Conservation (phyloP, 805 yeast genomes). For the Grigorovia transvaalensis region DNA sequence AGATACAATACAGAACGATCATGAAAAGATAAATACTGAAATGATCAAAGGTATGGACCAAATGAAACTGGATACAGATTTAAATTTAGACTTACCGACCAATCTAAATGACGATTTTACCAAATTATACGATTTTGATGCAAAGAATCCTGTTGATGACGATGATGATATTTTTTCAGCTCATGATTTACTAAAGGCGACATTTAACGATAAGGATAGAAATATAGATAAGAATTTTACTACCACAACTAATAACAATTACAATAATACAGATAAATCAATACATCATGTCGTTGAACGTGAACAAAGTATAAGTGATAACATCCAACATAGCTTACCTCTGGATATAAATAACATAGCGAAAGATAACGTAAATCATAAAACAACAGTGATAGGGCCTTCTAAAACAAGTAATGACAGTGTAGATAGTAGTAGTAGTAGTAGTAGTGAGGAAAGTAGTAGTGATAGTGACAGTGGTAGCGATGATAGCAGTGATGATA, state of each 20-base stretch:
- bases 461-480: neutral
- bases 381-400: no score
- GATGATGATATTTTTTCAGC: slow-evolving; percentile 10
- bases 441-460: neutral
- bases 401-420: no score
- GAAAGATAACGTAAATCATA: neutral
- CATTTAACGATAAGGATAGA: neutral
- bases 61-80: slow-evolving; percentile 4
- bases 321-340: neutral
- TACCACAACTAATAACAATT: neutral
- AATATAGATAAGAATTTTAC: neutral
- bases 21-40: neutral
- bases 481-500: neutral
- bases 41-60: neutral
- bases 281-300: slow-evolving; percentile 6
- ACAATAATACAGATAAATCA: neutral
- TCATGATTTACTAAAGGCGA: slow-evolving; percentile 7
- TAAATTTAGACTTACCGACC: slow-evolving; percentile 19
- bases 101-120: slow-evolving; percentile 22
- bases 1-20: neutral
- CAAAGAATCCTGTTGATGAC: slow-evolving; percentile 25
- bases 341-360: neutral
- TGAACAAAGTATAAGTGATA: neutral
- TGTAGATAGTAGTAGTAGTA: neutral
- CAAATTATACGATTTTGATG: slow-evolving; percentile 24